These are phyloP conservation scores for Artomyces pyxidatus DNA, from an alignment of 768 basidiomycete species.

Conservation along the genomic window DNA sequence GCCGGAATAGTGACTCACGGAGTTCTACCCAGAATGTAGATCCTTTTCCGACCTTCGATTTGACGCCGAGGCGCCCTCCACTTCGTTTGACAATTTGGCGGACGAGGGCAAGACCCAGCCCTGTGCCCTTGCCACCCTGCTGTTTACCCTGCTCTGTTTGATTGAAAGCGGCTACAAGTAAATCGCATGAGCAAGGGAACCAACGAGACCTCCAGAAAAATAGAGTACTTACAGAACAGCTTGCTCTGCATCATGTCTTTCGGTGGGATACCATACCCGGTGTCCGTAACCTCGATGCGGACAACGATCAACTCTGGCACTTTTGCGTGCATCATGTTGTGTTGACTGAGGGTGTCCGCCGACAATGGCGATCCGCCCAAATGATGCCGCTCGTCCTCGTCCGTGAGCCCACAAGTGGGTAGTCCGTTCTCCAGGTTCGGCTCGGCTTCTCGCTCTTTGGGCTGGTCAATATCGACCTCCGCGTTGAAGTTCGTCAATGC, in stretches of 20 bases:
- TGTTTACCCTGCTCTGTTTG: slow-evolving; percentile 71
- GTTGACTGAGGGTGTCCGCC: slow-evolving; percentile 33
- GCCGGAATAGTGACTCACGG: slow-evolving; percentile 29
- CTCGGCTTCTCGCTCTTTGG: background rate
- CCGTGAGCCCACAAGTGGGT: background rate
- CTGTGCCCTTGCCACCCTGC: slow-evolving; percentile 53
- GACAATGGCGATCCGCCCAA: slow-evolving; percentile 18
- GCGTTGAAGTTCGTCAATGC: background rate
- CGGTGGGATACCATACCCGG: slow-evolving; percentile 54
- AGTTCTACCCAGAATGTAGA: slow-evolving; percentile 88
- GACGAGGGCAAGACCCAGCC: slow-evolving; percentile 43
- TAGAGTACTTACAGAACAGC: slow-evolving; percentile 64
- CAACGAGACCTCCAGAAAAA: no score
- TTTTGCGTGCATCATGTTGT: slow-evolving; percentile 39
- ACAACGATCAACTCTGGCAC: slow-evolving; percentile 62
- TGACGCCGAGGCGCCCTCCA: slow-evolving; percentile 36
- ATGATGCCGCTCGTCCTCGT: background rate
- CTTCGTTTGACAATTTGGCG: slow-evolving; percentile 45
- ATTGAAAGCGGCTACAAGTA: slow-evolving; percentile 54
- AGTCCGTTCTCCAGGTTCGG: background rate
- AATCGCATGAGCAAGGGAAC: background rate
- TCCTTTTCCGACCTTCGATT: slow-evolving; percentile 47
- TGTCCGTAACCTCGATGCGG: slow-evolving; percentile 79
- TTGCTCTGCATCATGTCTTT: slow-evolving; percentile 66
- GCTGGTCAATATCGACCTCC: background rate